phyloP scores from a whole-genome alignment of 768 basidiomycete genomes.

The Neoboletus subvelutipes region DNA sequence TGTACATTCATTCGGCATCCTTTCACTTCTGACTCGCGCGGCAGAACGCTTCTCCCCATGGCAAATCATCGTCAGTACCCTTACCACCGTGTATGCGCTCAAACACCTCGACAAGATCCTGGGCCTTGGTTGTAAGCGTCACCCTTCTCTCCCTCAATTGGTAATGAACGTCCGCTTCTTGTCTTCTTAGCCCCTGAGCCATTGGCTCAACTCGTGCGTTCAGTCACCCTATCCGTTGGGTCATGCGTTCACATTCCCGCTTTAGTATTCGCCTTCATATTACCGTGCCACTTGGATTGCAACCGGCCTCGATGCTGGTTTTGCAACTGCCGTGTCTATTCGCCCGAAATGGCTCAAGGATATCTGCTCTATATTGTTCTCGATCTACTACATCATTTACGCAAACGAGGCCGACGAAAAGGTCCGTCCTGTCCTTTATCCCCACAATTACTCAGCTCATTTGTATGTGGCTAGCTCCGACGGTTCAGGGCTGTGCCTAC shows the following conservation, averaged over 20 bases:
- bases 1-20: slow-evolving; percentile 21
- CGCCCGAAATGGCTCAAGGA: slow-evolving; percentile 91
- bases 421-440: slow-evolving; percentile 45
- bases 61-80: slow-evolving; percentile 85
- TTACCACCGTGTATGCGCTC: slow-evolving; percentile 81
- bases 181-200: slow-evolving; percentile 80
- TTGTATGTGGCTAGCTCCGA: slow-evolving; percentile 58
- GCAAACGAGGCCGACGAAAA: slow-evolving; percentile 96
- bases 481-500: slow-evolving; percentile 91
- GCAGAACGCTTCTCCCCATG: slow-evolving; percentile 90
- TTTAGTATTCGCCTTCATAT: slow-evolving; percentile 86
- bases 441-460: background rate
- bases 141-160: background rate
- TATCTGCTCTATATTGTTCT: slow-evolving; percentile 80
- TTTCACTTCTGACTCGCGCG: background rate
- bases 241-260: slow-evolving; percentile 6
- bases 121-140: slow-evolving; percentile 64
- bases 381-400: slow-evolving; percentile 84
- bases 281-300: slow-evolving; percentile 95
- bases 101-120: slow-evolving; percentile 84
- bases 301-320: slow-evolving; percentile 95
- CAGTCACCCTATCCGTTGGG: background rate
- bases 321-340: slow-evolving; percentile 93
- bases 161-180: background rate
- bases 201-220: slow-evolving; percentile 75